Evolutionary conservation across 1,284 basidiomycete genomes (phyloP), one percentile per base, ranked within the genome.

Genomic region (Boletus calvinii): DNA sequence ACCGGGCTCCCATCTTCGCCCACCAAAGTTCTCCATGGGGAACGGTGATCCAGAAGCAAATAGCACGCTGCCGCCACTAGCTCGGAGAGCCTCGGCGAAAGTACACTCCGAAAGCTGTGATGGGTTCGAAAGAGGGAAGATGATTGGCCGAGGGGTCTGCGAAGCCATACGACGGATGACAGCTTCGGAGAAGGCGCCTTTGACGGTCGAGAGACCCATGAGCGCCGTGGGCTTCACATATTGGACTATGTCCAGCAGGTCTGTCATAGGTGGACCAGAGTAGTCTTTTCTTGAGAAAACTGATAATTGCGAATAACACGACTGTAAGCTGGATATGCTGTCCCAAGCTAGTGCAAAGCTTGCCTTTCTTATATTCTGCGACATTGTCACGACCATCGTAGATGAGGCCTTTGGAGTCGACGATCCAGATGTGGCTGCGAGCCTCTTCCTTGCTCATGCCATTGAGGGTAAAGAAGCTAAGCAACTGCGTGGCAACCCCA

Each of bases 71-170:
- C 90, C 90, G 32, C 80, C 70, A 5, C 87, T 87, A 73, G 88
- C 84, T 50, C 81, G 74, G 52, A 97, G 82, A 1, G 94, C 93
- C 59, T 95, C 90, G 53, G 87, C 76, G 70, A 94, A 97, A 30
- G 88, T 87, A 65, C 89, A 90, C 68, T 93, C 91, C 35, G 89
- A 91, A 52, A 94, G 83, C 44, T 81, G 78, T 43, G 92, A 87
- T 29, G 95, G 95, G 75, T 98, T 98, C 32, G 91, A 94, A n/a
- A 98, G 84, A 44, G 95, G 92, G 80, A 98, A 97, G 70, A 98
- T 85, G 76, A 97, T 95, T 24, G 95, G 94, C 20, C 87, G 82
- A 18, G 83, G 76, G 74, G 96, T 97, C 60, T 91, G 77, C 45
- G 81, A 78, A n/a, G 87, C 84, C 93, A 98, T 95, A 11, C 81